Percentiles rank a stretch among this genome's conserved stretches.
Evolutionary conservation across 2,329 filamentous ascomycete species (phyloP).

Genomic region (Neocatenulostroma microsporum): DNA sequence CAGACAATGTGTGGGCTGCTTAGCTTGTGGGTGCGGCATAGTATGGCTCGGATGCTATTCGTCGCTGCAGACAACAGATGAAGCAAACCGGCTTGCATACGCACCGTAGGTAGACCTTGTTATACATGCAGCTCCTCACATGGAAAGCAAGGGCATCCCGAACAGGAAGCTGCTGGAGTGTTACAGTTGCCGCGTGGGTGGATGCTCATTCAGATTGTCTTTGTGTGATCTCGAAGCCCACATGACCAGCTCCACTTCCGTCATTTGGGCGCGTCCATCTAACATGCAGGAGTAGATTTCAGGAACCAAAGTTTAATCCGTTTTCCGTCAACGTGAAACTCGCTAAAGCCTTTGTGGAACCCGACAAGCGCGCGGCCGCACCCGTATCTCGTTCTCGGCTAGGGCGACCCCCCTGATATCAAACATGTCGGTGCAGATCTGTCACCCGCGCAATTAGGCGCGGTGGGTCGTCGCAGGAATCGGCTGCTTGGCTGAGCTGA

Average conservation of each 20-base stretch:
- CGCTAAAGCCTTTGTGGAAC: neutral
- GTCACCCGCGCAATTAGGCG: too few relatives aligned
- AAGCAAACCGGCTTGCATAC: conserved; percentile 1
- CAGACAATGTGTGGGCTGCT: conserved; percentile 70
- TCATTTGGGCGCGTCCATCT: too few relatives aligned
- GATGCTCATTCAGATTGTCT: neutral
- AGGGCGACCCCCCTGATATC: neutral
- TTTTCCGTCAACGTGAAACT: neutral
- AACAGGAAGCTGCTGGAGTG: too few relatives aligned
- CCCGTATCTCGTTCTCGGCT: neutral
- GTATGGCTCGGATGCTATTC: conserved; percentile 81
- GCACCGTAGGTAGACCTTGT: conserved; percentile 6
- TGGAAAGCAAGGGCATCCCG: conserved; percentile 9
- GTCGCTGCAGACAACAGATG: conserved; percentile 69
- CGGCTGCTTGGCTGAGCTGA: neutral
- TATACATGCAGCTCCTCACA: conserved; percentile 3
- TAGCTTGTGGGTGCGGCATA: conserved; percentile 78
- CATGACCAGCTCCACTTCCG: neutral
- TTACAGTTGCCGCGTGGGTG: neutral
- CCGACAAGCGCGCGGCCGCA: neutral
- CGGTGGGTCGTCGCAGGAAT: neutral
- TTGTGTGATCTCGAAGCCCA: neutral
- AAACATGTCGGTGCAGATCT: too few relatives aligned
- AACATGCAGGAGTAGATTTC: too few relatives aligned
- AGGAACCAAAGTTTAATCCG: too few relatives aligned